phyloP scores from a whole-genome alignment of 2,329 filamentous ascomycete genomes.

The Pseudogymnoascus sp. region DNA sequence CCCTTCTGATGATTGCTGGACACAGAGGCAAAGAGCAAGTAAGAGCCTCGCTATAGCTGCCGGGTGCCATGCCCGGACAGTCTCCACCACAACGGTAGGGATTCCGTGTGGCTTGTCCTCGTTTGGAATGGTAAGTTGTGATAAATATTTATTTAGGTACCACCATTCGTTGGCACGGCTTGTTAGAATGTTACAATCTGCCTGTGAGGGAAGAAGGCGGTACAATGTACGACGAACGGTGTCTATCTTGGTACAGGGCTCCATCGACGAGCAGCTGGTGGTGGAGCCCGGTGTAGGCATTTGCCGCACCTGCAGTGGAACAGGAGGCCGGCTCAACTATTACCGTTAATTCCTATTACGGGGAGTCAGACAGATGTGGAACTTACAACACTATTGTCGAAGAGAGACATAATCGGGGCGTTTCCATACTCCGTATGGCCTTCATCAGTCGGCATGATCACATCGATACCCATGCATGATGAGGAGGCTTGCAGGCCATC shows the following conservation, averaged over 20 bases:
- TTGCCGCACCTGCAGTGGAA: conserved; percentile 11
- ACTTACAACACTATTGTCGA: conserved; percentile 25
- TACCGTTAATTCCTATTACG: neutral
- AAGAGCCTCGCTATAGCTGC: conserved; percentile 22
- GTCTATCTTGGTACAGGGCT: conserved; percentile 19
- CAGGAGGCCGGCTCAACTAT: conserved; percentile 1
- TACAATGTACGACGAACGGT: conserved; percentile 22
- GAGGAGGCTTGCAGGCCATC: neutral
- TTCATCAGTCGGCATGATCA: conserved; percentile 19
- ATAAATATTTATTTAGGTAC: conserved; percentile 22
- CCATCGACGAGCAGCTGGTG: conserved; percentile 15
- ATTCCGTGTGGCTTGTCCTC: neutral
- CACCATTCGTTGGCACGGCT: conserved; percentile 20
- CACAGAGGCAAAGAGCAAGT: conserved; percentile 23
- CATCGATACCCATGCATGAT: conserved; percentile 24
- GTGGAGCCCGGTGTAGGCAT: conserved; percentile 18
- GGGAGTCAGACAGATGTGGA: neutral
- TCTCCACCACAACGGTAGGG: conserved; percentile 19
- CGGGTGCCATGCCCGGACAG: conserved; percentile 20
- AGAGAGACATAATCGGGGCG: conserved; percentile 24
- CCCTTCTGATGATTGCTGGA: conserved; percentile 23
- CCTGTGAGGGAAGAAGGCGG: conserved; percentile 25
- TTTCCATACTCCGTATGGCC: conserved; percentile 13
- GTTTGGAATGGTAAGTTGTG: conserved; percentile 10
- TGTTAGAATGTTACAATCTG: conserved; percentile 21